Evolutionary conservation across 768 basidiomycete species (phyloP), one percentile per base, ranked within the genome.

Genomic region (Boletus coccyginus): DNA sequence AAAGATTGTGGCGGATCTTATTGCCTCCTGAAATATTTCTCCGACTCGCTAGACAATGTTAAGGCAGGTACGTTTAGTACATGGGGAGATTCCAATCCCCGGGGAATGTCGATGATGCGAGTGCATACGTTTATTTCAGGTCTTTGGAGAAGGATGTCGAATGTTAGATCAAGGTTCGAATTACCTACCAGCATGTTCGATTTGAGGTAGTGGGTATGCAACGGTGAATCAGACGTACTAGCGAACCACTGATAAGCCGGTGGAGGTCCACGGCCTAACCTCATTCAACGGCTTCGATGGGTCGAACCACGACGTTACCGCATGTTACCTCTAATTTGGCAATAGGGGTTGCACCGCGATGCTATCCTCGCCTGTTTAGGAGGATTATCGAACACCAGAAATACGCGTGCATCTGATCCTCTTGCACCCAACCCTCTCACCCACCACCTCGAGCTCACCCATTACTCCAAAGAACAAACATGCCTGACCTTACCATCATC

Each of bases 401-500:
- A 52, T 19, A 14, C 17, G 32, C 39, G 3, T 36, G 19, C 32
- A n/a, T 32, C 5, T 17, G 45, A 21, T 16, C 9, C 7, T 7
- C 16, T n/a, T 33, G 17, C 12, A 8, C 32, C 32, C 42, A 21
- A 29, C 19, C 4, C 50, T 39, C 49, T 39, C 38, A 33, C 33
- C 14, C 19, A 24, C 41, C 7, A 4, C 21, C 31, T 31, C 19
- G 6, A 29, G 8, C 39, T 13, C 38, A 19, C 7, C 44, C 21
- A n/a, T n/a, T 49, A 21, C 35, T 7, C 11, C 29, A 55, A 13
- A 40, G 27, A 35, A 49, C 4, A 32, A 33, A 36, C 3, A 62
- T 65, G 63, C 63, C 64, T 0, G 55, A 66, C 31, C 46, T 66
- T 3, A 64, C 65, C 8, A 55, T 66, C 9, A 41, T 57, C 33